Conservation (phyloP, 352 stramenopile species). For the Achlya hypogyna region DNA sequence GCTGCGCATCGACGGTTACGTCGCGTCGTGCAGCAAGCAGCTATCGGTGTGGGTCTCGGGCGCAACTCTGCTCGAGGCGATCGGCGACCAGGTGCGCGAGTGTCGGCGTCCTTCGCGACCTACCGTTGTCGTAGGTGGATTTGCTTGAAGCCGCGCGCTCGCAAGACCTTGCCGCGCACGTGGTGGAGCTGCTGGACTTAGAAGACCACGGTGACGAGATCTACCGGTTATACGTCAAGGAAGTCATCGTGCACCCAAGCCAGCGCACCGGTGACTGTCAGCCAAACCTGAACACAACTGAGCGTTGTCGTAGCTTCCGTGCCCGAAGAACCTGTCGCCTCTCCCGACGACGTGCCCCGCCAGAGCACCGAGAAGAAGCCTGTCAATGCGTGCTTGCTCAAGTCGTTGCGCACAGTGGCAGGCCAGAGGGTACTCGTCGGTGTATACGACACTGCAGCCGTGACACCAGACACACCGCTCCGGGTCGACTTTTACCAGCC, state of each 20-base stretch:
- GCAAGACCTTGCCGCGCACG: conserved; percentile 5
- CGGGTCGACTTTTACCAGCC: conserved; percentile 17
- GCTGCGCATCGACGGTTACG: conserved; percentile 13
- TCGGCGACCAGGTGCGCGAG: neutral
- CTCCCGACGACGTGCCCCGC: too few species aligned
- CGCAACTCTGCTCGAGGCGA: neutral
- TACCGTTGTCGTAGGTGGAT: neutral
- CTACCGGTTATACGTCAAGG: conserved; percentile 10
- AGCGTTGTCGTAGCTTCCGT: neutral
- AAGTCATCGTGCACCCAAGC: neutral
- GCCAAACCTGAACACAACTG: neutral
- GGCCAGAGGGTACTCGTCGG: conserved; percentile 1
- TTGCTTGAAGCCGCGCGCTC: neutral
- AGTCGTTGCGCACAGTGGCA: conserved; percentile 4
- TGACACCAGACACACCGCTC: conserved; percentile 3
- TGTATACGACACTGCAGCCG: neutral
- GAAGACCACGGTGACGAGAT: neutral
- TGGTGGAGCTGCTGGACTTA: conserved; percentile 7
- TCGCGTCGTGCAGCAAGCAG: conserved; percentile 8
- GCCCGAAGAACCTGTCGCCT: neutral
- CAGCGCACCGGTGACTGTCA: neutral
- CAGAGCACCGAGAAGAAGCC: neutral
- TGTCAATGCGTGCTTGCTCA: conserved; percentile 5
- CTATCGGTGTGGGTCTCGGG: conserved; percentile 4
- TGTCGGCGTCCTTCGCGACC: neutral